Evolutionary conservation across 768 basidiomycete genomes (phyloP).

Genomic region (Panus rudis): DNA sequence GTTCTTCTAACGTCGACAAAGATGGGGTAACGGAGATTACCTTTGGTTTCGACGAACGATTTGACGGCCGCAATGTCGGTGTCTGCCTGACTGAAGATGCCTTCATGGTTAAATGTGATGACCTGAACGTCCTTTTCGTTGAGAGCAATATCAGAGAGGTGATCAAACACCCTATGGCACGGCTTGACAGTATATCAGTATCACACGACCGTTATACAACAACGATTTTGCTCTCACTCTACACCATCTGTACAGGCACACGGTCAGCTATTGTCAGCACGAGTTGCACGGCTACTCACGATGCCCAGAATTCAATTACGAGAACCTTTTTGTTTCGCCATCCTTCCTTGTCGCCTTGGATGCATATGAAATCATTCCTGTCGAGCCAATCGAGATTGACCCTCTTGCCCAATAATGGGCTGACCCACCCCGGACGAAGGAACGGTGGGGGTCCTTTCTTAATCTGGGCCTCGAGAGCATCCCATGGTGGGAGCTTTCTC

Average conservation of each 20-base stretch:
- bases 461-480: slow-evolving; percentile 20
- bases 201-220: not conserved
- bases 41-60: slow-evolving; percentile 17
- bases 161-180: slow-evolving; percentile 22
- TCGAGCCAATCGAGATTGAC: slow-evolving; percentile 24
- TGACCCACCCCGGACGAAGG: slow-evolving; percentile 24
- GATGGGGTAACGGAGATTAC: slow-evolving; percentile 24
- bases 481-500: slow-evolving; percentile 20
- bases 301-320: slow-evolving; percentile 26
- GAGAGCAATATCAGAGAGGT: slow-evolving; percentile 18
- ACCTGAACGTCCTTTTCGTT: slow-evolving; percentile 19
- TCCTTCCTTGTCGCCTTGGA: slow-evolving; percentile 20
- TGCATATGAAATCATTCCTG: slow-evolving; percentile 16
- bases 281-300: slow-evolving; percentile 14
- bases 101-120: slow-evolving; percentile 24
- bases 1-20: slow-evolving; percentile 21
- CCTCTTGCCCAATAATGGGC: slow-evolving; percentile 20
- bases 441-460: slow-evolving; percentile 23
- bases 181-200: slow-evolving; percentile 15
- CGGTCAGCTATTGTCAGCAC: not conserved
- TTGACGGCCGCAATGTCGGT: slow-evolving; percentile 19
- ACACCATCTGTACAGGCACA: slow-evolving; percentile 9
- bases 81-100: slow-evolving; percentile 21
- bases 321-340: slow-evolving; percentile 21
- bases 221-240: slow-evolving; percentile 3